These are phyloP conservation scores for Ocimum tenuiflorum DNA, from an alignment of 257 asterid species.

Conservation along the genomic window DNA sequence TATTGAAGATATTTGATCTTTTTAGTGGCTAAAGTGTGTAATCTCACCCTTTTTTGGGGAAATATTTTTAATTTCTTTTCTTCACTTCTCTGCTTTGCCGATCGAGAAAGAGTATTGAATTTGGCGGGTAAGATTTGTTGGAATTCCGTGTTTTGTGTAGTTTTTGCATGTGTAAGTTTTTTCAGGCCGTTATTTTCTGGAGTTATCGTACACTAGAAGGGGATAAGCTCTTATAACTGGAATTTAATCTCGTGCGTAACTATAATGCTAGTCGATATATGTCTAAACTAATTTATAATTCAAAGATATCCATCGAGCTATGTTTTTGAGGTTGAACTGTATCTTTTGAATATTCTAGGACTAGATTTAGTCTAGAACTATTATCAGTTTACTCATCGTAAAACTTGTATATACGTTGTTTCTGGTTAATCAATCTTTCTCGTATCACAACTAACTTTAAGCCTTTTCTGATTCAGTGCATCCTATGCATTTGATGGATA, in stretches of 20 bases:
- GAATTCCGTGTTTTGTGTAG: not conserved
- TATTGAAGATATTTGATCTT: not conserved
- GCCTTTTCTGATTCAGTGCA: too few species aligned
- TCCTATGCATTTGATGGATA: not conserved
- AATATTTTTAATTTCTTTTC: not conserved
- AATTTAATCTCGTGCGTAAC: not conserved
- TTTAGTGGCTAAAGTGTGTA: not conserved
- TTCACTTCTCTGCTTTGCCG: not conserved
- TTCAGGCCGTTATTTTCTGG: not conserved
- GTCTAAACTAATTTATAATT: not conserved
- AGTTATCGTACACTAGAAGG: not conserved
- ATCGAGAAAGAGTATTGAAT: not conserved
- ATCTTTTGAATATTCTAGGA: conserved; percentile 3
- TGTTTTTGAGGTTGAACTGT: too few species aligned
- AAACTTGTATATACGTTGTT: not conserved
- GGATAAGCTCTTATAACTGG: not conserved
- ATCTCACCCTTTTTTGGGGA: conserved; percentile 1
- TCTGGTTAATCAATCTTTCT: not conserved
- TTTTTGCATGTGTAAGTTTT: not conserved
- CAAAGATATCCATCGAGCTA: not conserved
- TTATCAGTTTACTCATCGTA: not conserved
- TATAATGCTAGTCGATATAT: not conserved
- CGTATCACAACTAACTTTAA: too few species aligned
- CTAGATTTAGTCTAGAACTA: not conserved
- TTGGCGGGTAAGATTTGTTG: not conserved